These are phyloP conservation scores for Hypericum androsaemum DNA, from an alignment of 345 rosid genomes.

Conservation along the genomic window DNA sequence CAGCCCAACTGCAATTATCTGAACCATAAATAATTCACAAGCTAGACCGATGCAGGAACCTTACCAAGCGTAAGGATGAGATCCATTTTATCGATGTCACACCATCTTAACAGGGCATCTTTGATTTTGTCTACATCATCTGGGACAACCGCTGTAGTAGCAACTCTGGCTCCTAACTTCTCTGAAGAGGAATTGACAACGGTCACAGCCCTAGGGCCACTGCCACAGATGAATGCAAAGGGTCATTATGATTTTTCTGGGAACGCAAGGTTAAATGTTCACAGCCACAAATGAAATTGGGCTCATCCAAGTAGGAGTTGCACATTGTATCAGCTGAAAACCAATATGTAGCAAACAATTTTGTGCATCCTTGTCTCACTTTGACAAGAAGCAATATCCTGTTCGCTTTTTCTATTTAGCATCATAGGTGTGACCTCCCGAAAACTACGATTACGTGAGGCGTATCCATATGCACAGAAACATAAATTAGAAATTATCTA, in stretches of 20 bases:
- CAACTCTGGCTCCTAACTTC: conserved; percentile 73
- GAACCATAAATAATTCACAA: conserved; percentile 1
- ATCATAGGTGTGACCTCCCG: conserved; percentile 70
- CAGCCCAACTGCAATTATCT: neutral
- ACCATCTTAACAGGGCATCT: conserved; percentile 60
- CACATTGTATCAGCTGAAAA: neutral
- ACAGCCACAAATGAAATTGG: neutral
- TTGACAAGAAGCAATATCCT: conserved; percentile 43
- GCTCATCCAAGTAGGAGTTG: neutral
- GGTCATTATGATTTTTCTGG: no score
- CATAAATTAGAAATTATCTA: neutral
- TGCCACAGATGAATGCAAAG: conserved; percentile 27
- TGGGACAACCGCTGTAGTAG: conserved; percentile 62
- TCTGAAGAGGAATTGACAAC: conserved; percentile 72
- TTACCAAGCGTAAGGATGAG: conserved; percentile 85
- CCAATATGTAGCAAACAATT: conserved; percentile 42
- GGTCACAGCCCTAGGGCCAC: conserved; percentile 76
- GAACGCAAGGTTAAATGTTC: no score
- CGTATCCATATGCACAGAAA: conserved; percentile 67
- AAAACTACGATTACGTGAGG: conserved; percentile 58
- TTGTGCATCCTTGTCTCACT: conserved; percentile 39
- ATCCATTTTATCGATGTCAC: conserved; percentile 65
- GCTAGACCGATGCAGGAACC: conserved; percentile 8
- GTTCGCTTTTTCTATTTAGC: conserved; percentile 57
- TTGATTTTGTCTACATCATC: conserved; percentile 70